Percentiles rank a stretch among this genome's conserved stretches.
phyloP scores from a whole-genome alignment of 129 eudicot species.

The Pseudognaphalium luteoalbum region DNA sequence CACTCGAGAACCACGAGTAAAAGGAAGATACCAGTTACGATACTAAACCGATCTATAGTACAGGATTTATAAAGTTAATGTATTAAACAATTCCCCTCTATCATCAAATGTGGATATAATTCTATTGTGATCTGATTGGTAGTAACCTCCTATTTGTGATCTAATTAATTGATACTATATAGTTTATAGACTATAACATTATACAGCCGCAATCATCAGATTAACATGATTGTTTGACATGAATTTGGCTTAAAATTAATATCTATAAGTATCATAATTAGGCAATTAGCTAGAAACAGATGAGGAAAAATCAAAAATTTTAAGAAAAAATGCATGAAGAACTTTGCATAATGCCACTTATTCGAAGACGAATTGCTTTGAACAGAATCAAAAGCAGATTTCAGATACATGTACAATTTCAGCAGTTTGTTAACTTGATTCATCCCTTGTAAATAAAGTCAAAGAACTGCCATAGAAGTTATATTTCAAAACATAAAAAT shows the following conservation, averaged over 20 bases:
- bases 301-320: too few species aligned
- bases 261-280: not conserved
- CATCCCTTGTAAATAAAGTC: too few species aligned
- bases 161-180: too few species aligned
- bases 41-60: not conserved
- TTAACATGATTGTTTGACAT: too few species aligned
- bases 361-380: too few species aligned
- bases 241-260: not conserved
- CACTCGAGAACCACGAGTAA: constrained; percentile 19
- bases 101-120: constrained; percentile 15
- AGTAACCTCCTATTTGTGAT: not conserved
- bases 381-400: too few species aligned
- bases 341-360: too few species aligned
- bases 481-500: too few species aligned
- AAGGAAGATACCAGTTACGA: not conserved
- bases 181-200: not conserved
- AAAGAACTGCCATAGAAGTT: too few species aligned
- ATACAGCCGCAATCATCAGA: not conserved
- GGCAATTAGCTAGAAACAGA: not conserved
- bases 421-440: too few species aligned
- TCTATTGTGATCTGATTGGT: not conserved
- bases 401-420: too few species aligned
- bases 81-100: not conserved
- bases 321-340: too few species aligned
- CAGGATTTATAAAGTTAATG: not conserved